phyloP scores from a whole-genome alignment of 202 grass and related monocot genomes.

The Carex arenaria region DNA sequence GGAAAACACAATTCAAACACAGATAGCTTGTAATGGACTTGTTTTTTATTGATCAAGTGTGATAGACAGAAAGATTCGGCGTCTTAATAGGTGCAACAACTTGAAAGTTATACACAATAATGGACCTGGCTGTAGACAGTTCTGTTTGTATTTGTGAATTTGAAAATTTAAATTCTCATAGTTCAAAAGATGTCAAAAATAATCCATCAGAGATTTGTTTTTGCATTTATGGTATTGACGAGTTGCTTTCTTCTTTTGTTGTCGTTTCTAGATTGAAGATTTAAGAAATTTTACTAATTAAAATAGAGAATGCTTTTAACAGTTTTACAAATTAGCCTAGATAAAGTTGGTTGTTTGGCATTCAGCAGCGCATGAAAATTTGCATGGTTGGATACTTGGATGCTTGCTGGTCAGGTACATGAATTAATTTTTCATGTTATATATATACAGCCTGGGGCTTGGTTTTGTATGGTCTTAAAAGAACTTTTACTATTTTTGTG shows the following conservation, averaged over 20 bases:
- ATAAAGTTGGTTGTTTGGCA: neutral
- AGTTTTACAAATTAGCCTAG: neutral
- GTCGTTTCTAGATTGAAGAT: neutral
- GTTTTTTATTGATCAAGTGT: neutral
- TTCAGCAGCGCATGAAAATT: neutral
- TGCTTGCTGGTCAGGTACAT: neutral
- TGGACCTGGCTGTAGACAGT: conserved; percentile 3
- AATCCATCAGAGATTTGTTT: neutral
- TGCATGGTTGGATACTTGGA: neutral
- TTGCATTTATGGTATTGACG: neutral
- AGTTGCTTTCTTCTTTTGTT: neutral
- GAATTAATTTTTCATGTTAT: neutral
- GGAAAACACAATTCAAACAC: neutral
- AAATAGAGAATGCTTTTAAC: neutral
- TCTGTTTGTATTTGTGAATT: conserved; percentile 18
- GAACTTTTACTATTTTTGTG: neutral
- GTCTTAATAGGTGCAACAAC: neutral
- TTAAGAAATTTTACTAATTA: neutral
- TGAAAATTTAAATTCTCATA: neutral
- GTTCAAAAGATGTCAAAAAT: conserved; percentile 1
- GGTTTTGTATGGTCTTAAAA: neutral
- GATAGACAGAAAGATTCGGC: neutral
- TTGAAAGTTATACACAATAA: conserved; percentile 10
- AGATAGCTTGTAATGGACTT: neutral
- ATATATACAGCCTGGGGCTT: neutral